Evolutionary conservation across 2,329 filamentous ascomycete genomes (phyloP), one percentile per base, ranked within the genome.

Genomic region (Bipolaris sorokiniana): DNA sequence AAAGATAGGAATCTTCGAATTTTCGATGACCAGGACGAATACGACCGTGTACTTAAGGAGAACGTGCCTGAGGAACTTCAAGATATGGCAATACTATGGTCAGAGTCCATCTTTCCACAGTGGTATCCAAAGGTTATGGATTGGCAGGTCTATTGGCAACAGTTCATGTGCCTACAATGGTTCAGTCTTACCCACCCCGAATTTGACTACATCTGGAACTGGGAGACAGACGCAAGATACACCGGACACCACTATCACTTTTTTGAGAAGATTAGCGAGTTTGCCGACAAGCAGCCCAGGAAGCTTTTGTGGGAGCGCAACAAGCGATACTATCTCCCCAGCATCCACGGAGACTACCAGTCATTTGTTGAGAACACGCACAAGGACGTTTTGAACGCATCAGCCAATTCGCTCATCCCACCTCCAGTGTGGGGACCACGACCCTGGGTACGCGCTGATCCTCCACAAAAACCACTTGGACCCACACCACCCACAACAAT

Each of bases 241-340:
- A 91, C 88, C 0, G 91, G 91, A 7, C 90, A 95, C 62, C 88
- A 92, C 77, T 93, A 94, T 75, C 88, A 94, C 66, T 85, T 94
- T 63, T 84, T 92, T 41, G 84, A 88, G 64, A 87, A 87, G 59
- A 76, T 92, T 7, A 77, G 79, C 20, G 76, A 82, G 1, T 86
- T 85, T 61, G 81, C 81, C 11, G 79, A 80, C 54, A 76, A 79
- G 37, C 81, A 85, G 66, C 84, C 85, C 0, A 78, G 84, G 37
- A 86, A 85, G 66, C 80, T 85, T 36, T 77, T 85, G 7, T 86
- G 85, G 80, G 85, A 87, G 68, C 81, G 84, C 33, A 82, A 83
- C 65, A 81, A 81, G 56, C 81, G 82, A 31, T 83, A 82, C 72
- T 86, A 86, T 69, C 77, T 85, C 52, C 83, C 83, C 3, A 73